These are phyloP conservation scores for Penicillium sp. DNA, from an alignment of 2,329 filamentous ascomycete species.

Conservation along the genomic window DNA sequence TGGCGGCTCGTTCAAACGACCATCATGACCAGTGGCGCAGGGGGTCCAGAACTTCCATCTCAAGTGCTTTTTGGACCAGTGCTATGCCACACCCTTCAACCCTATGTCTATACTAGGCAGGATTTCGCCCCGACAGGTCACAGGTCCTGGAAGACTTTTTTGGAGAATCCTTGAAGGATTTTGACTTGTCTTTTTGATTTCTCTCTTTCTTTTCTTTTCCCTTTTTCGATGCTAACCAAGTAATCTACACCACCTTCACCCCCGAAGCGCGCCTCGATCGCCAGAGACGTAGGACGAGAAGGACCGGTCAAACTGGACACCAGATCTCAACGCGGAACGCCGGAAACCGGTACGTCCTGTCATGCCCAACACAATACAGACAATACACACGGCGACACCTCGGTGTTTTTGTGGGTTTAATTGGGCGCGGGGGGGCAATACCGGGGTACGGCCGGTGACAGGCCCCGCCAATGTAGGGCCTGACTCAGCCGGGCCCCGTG, in stretches of 20 bases:
- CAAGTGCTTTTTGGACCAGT: slow-evolving; percentile 9
- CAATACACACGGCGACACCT: too few relatives aligned
- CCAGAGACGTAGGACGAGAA: too few relatives aligned
- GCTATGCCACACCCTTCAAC: neutral
- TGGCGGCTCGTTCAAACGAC: slow-evolving; percentile 17
- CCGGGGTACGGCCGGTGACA: slow-evolving; percentile 15
- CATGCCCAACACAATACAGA: too few relatives aligned
- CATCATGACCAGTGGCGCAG: slow-evolving; percentile 6
- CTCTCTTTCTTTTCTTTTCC: slow-evolving; percentile 5
- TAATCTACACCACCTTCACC: neutral
- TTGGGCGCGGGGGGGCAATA: slow-evolving; percentile 8
- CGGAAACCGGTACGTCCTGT: too few relatives aligned
- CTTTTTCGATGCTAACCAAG: neutral
- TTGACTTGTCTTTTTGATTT: neutral
- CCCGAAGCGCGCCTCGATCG: neutral
- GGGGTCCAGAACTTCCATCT: slow-evolving; percentile 7
- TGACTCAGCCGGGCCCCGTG: slow-evolving; percentile 19
- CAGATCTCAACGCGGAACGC: too few relatives aligned
- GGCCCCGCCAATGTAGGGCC: slow-evolving; percentile 1
- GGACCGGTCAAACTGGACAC: too few relatives aligned
- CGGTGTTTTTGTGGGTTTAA: too few relatives aligned
- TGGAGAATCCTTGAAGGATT: too few relatives aligned
- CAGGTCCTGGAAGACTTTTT: slow-evolving; percentile 10
- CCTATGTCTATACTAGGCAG: neutral
- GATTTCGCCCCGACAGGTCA: slow-evolving; percentile 15